Evolutionary conservation across 352 stramenopile genomes (phyloP).

Genomic region (Phytophthora citricola): DNA sequence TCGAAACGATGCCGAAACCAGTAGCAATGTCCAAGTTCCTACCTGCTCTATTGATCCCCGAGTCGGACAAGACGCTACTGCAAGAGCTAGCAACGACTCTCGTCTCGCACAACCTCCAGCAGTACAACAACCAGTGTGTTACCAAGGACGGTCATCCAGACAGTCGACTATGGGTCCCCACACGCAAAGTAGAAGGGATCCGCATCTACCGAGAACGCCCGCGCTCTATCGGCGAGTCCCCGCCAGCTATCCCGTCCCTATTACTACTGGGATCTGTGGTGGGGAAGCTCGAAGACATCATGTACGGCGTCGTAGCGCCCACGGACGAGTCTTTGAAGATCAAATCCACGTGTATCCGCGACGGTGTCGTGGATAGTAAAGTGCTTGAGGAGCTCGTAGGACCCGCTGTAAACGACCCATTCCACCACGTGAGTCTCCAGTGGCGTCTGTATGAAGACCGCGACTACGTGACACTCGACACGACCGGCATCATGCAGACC

Average conservation of each 20-base stretch:
- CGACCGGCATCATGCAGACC: conserved; percentile 34
- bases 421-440: conserved; percentile 42
- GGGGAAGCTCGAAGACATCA: conserved; percentile 44
- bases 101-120: conserved; percentile 37
- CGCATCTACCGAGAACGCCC: conserved; percentile 41
- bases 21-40: conserved; percentile 38
- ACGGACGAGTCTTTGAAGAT: conserved; percentile 45
- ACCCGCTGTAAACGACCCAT: conserved; percentile 38
- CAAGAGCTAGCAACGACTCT: conserved; percentile 34
- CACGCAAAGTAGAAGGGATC: conserved; percentile 32
- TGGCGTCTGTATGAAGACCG: conserved; percentile 44
- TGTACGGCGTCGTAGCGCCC: conserved; percentile 37
- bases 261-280: conserved; percentile 38
- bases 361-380: conserved; percentile 42
- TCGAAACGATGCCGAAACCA: conserved; percentile 31
- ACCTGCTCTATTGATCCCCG: conserved; percentile 33
- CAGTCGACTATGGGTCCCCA: conserved; percentile 34
- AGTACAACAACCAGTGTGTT: conserved; percentile 37
- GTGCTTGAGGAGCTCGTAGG: conserved; percentile 37
- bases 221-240: neutral
- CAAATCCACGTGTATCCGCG: conserved; percentile 38
- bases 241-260: conserved; percentile 35
- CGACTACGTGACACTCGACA: conserved; percentile 48
- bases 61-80: conserved; percentile 31
- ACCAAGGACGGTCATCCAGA: conserved; percentile 40